These are phyloP conservation scores for Colletotrichum karsti DNA, from an alignment of 2,329 filamentous ascomycete genomes.

Conservation along the genomic window DNA sequence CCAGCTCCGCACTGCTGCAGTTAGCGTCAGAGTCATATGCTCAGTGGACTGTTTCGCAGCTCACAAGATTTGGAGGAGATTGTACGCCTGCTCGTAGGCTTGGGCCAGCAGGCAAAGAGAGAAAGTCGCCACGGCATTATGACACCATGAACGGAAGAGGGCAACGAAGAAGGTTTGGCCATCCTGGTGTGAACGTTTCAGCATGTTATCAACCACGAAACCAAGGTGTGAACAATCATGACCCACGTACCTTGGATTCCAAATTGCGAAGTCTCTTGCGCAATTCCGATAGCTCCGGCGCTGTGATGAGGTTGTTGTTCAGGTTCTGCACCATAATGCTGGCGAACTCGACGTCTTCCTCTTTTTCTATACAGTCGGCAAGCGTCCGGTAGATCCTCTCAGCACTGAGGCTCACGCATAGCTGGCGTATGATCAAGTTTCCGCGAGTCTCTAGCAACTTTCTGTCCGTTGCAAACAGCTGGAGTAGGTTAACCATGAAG, in stretches of 20 bases:
- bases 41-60: slow-evolving; percentile 37
- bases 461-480: slow-evolving; percentile 94
- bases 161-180: slow-evolving; percentile 96
- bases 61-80: slow-evolving; percentile 93
- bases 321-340: slow-evolving; percentile 99
- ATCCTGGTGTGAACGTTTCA: slow-evolving; percentile 61
- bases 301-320: slow-evolving; percentile 98
- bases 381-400: slow-evolving; percentile 96
- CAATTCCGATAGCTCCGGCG: slow-evolving; percentile 90
- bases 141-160: slow-evolving; percentile 96
- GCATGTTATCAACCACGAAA: not conserved
- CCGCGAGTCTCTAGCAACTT: slow-evolving; percentile 90
- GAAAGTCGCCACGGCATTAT: slow-evolving; percentile 97
- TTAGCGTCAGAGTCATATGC: slow-evolving; percentile 37
- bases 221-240: not conserved
- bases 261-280: slow-evolving; percentile 90
- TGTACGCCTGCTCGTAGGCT: slow-evolving; percentile 97
- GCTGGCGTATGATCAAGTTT: slow-evolving; percentile 94
- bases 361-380: slow-evolving; percentile 95
- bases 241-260: slow-evolving; percentile 76
- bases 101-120: slow-evolving; percentile 94
- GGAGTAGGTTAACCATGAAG: slow-evolving; percentile 96
- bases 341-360: slow-evolving; percentile 97
- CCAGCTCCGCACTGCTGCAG: slow-evolving; percentile 79
- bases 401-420: slow-evolving; percentile 91